Conservation (phyloP, 1,284 basidiomycete genomes). For the Malassezia restricta region DNA sequence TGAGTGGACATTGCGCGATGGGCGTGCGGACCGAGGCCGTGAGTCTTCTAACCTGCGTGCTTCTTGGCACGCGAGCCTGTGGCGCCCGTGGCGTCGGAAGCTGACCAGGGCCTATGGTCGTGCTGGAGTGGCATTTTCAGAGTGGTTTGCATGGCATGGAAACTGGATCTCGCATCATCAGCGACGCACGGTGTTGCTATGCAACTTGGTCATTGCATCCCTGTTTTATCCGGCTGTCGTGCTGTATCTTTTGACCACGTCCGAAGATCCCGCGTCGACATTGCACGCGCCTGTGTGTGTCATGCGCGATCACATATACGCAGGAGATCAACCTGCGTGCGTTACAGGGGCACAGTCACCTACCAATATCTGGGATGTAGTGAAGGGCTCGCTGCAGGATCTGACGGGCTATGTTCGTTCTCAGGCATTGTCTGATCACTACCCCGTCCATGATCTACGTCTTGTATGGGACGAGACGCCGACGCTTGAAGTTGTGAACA, state of each 20-base stretch:
- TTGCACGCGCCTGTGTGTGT: background rate
- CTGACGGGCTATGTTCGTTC: slow-evolving; percentile 4
- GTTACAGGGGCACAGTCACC: slow-evolving; percentile 7
- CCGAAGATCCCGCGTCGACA: slow-evolving; percentile 6
- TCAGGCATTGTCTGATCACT: background rate
- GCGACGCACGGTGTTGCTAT: slow-evolving; percentile 83
- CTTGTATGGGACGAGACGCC: slow-evolving; percentile 43
- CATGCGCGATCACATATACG: slow-evolving; percentile 1
- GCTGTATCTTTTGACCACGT: slow-evolving; percentile 32
- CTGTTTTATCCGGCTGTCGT: slow-evolving; percentile 57
- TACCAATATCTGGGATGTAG: slow-evolving; percentile 13
- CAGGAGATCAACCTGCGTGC: background rate
- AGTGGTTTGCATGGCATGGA: slow-evolving; percentile 21
- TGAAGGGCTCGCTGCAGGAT: slow-evolving; percentile 5
- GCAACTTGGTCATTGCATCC: slow-evolving; percentile 84
- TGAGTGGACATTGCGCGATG: background rate
- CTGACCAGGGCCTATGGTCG: background rate
- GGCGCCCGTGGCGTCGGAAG: background rate
- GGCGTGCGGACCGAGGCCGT: background rate
- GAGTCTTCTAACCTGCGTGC: background rate
- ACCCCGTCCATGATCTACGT: slow-evolving; percentile 31
- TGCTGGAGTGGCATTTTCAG: background rate
- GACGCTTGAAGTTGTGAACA: slow-evolving; percentile 1
- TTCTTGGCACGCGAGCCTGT: background rate
- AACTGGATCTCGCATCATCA: slow-evolving; percentile 53